Evolutionary conservation across 495 filamentous ascomycete genomes (phyloP), one percentile per base, ranked within the genome.

Genomic region (Penicillium macrosclerotiorum): DNA sequence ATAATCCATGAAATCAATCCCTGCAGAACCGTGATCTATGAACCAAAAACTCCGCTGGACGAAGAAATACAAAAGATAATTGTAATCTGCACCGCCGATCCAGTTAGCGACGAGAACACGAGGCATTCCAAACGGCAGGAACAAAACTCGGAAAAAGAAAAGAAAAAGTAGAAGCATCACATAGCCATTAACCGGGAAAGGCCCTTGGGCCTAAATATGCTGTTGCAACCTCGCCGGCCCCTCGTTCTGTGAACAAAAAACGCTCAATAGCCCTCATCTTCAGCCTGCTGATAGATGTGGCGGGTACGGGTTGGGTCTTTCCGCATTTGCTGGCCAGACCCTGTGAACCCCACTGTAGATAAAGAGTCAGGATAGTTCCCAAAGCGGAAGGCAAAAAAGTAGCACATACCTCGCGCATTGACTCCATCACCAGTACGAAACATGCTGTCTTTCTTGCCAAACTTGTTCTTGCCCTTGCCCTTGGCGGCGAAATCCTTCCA

Each of bases 371-470:
- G n/a, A 8, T 24, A 17, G n/a, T 13, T 12, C 22, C n/a, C 9
- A 17, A 32, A 54, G 52, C 37, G 33, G 24, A 23, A 14, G 1
- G 19, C 8, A 6, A 16, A 37, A 4, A 26, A 27, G 22, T 4
- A 45, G 20, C 44, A 51, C 68, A 46, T 72, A 95, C 91, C 91
- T 84, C 89, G 77, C 35, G 88, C 90, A 53, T 89, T 80, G 9
- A 92, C 75, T 33, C 88, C 85, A 19, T 94, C 89, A 0, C 87
- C 88, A 2, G 91, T 95, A 19, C 94, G 80, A 57, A 98, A 98
- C 93, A 96, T 96, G 71, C 88, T 94, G 12, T 97, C 90, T 73
- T 95, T 96, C 70, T 88, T 90, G 35, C 81, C 86, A 29, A 81
- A 72, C 60, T 89, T 90, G 14, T 86, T 85, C 70, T 91, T 95